A percentile compares a stretch with the other conserved stretches of the same genome.
These are phyloP conservation scores for Aspergillus sp. DNA, from an alignment of 2,329 filamentous ascomycete species.

Conservation along the genomic window DNA sequence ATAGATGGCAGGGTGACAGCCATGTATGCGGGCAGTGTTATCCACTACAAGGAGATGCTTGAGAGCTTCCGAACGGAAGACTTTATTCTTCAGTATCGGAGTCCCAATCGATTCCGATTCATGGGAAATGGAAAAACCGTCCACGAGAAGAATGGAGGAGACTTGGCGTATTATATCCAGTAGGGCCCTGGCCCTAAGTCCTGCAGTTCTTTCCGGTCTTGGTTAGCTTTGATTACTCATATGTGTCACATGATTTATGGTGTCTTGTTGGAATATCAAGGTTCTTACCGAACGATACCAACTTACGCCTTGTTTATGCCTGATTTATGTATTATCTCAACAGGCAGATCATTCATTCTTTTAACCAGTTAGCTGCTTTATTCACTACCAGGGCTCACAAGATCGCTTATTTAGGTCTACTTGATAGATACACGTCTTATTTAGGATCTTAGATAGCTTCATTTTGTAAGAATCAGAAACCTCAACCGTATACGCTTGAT, in stretches of 20 bases:
- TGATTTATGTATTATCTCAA: no score
- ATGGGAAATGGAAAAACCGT: conserved; percentile 15
- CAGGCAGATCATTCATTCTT: no score
- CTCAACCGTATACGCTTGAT: no score
- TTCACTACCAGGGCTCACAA: no score
- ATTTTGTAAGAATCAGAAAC: no score
- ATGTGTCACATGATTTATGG: neutral
- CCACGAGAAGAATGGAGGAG: conserved; percentile 32
- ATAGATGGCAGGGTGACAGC: conserved; percentile 11
- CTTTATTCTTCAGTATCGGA: conserved; percentile 14
- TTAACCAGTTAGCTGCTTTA: no score
- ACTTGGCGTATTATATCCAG: conserved; percentile 1
- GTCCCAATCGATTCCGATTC: conserved; percentile 12
- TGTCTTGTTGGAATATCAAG: no score
- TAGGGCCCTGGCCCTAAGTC: neutral
- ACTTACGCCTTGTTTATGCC: no score
- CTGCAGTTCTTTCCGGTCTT: neutral
- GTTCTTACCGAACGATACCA: no score
- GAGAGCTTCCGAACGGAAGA: conserved; percentile 15
- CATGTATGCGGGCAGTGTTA: conserved; percentile 9
- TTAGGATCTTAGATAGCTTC: no score
- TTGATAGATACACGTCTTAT: no score
- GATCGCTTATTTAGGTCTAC: no score
- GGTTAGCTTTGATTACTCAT: neutral
- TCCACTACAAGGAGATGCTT: conserved; percentile 12